These are phyloP conservation scores for Akanthomyces uredinophilus DNA, from an alignment of 2,329 filamentous ascomycete species.

Conservation along the genomic window DNA sequence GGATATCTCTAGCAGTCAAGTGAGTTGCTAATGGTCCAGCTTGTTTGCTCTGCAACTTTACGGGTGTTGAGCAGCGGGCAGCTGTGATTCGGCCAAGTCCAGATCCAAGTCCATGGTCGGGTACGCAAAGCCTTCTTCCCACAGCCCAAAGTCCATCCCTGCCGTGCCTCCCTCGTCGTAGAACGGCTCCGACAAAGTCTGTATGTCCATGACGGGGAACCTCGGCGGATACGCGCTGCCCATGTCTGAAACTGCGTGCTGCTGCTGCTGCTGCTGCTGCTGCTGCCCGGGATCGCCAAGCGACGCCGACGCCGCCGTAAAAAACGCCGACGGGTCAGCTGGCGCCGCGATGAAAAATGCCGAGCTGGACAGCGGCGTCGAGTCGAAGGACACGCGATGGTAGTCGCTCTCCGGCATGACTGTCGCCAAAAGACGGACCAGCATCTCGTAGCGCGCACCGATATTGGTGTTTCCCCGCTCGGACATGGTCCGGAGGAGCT, in stretches of 20 bases:
- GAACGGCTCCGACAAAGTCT: constrained; percentile 25
- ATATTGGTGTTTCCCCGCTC: constrained; percentile 49
- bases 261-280: too few species aligned
- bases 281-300: not conserved
- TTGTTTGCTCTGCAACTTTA: not conserved
- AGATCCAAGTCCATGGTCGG: constrained; percentile 29
- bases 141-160: constrained; percentile 30
- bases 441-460: constrained; percentile 29
- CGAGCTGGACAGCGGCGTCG: not conserved
- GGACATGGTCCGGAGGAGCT: constrained; percentile 45
- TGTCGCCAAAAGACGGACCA: constrained; percentile 25
- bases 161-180: constrained; percentile 24
- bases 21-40: too few species aligned
- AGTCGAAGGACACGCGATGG: not conserved
- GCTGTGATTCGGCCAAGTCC: constrained; percentile 26
- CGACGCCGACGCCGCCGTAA: not conserved
- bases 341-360: not conserved
- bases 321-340: not conserved
- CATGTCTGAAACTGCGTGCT: constrained; percentile 2
- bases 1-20: too few species aligned
- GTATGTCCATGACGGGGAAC: constrained; percentile 27
- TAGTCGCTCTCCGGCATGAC: constrained; percentile 19
- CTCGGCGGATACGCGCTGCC: constrained; percentile 14
- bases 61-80: not conserved
- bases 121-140: constrained; percentile 36